Evolutionary conservation across 352 stramenopile genomes (phyloP), one percentile per base, ranked within the genome.

Genomic region (Lagenidium sp.): DNA sequence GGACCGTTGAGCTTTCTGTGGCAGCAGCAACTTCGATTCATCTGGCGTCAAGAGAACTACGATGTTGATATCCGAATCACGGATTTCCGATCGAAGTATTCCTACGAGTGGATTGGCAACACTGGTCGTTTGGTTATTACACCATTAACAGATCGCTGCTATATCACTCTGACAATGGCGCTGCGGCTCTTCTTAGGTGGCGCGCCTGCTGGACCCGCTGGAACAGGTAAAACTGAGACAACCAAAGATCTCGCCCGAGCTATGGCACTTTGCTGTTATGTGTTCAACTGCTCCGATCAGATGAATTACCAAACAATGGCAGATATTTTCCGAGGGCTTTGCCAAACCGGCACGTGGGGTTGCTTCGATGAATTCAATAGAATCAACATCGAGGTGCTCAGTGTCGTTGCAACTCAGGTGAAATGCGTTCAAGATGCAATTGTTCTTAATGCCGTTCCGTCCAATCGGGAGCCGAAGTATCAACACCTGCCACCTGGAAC

Each of bases 51-150:
- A 37, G 80, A 93, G 48, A 95, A 89, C 44, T 87, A 94, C 47
- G 94, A 98, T 53, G 94, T 98, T 0, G 94, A 98, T 48, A 97
- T 98, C 28, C 88, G 89, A 13, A 98, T 98, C 58, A 97, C 86
- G 10, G 94, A 98, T 58, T 98, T 97, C 51, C 72, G 84, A 0
- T 97, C 85, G 50, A 98, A 98, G 43, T 94, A 94, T 39, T 92
- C 76, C 36, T 94, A 94, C 56, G 82, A 94, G 44, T 91, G 76
- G 77, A 89, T 92, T 35, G 82, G 82, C 10, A 94, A 94, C 51
- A 91, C 78, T 7, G 87, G 91, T 25, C 85, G 92, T 6, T 68
- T 98, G 13, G 92, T 98, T 40, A 98, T 98, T 58, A 98, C 94
- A 4, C 92, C 94, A 18, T 65, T 98, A 4, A 98, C 94, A 3